Percentiles rank a stretch among this genome's conserved stretches.
Conservation (phyloP, 129 eudicot species). For the Tanacetum coccineum region DNA sequence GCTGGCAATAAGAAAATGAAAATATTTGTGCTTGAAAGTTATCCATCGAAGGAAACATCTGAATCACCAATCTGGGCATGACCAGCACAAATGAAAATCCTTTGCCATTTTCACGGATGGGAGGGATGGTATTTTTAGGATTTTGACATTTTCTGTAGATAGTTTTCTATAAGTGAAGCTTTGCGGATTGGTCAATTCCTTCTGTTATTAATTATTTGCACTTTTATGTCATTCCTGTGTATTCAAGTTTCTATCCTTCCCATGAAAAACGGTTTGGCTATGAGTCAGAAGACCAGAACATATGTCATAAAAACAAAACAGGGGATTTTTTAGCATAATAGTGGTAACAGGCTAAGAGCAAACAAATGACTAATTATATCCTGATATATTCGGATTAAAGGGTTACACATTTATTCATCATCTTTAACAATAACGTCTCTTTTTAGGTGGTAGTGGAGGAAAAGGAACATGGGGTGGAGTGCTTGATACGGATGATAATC, state of each 20-base stretch:
- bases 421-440: background rate
- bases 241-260: background rate
- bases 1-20: background rate
- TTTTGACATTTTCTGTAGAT: background rate
- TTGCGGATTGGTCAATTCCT: background rate
- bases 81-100: background rate
- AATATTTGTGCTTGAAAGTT: background rate
- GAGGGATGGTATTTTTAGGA: background rate
- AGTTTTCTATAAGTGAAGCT: background rate
- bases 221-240: background rate
- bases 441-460: conserved; percentile 79
- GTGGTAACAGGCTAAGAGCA: too few relatives aligned
- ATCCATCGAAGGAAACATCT: background rate
- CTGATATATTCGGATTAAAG: background rate
- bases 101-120: background rate
- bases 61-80: background rate
- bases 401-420: too few relatives aligned
- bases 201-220: background rate
- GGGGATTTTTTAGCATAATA: background rate
- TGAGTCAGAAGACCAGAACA: background rate
- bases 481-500: conserved; percentile 53
- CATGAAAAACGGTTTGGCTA: background rate
- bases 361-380: too few relatives aligned
- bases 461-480: conserved; percentile 80
- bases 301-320: background rate